phyloP scores from a whole-genome alignment of 2,329 filamentous ascomycete species.

The Curvularia lunata region DNA sequence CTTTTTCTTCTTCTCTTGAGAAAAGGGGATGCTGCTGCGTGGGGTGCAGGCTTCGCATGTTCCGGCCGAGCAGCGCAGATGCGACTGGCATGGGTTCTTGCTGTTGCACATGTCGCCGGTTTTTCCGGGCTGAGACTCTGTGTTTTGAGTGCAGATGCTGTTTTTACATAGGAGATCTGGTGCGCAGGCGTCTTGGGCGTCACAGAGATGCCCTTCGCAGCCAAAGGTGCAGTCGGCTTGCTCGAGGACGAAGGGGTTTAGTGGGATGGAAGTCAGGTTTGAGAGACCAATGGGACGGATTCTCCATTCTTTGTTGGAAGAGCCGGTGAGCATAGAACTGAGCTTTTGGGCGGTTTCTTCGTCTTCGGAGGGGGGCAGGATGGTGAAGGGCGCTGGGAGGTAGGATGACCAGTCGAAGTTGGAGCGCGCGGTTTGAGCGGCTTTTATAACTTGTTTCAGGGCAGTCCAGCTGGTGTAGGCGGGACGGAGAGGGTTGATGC shows the following conservation, averaged over 20 bases:
- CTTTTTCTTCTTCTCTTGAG: neutral
- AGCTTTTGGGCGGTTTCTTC: slow-evolving; percentile 8
- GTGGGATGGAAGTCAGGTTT: slow-evolving; percentile 24
- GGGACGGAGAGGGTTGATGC: slow-evolving; percentile 33
- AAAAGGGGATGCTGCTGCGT: neutral
- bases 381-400: slow-evolving; percentile 28
- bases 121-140: slow-evolving; percentile 33
- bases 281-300: slow-evolving; percentile 18
- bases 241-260: slow-evolving; percentile 43
- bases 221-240: slow-evolving; percentile 40
- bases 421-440: slow-evolving; percentile 33
- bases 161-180: slow-evolving; percentile 43
- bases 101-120: slow-evolving; percentile 35
- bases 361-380: neutral
- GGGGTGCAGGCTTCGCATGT: slow-evolving; percentile 22
- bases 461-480: slow-evolving; percentile 32
- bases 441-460: slow-evolving; percentile 29
- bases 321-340: slow-evolving; percentile 3
- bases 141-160: slow-evolving; percentile 34
- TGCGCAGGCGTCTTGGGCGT: slow-evolving; percentile 34
- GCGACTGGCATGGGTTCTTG: slow-evolving; percentile 38
- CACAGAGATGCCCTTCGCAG: slow-evolving; percentile 41
- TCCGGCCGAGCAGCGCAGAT: slow-evolving; percentile 31
- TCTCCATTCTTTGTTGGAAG: slow-evolving; percentile 2
- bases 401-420: slow-evolving; percentile 42